A percentile compares a stretch with the other conserved stretches of the same genome.
Evolutionary conservation across 1,139 yeast genomes (phyloP).

Genomic region (Pichia sp.): DNA sequence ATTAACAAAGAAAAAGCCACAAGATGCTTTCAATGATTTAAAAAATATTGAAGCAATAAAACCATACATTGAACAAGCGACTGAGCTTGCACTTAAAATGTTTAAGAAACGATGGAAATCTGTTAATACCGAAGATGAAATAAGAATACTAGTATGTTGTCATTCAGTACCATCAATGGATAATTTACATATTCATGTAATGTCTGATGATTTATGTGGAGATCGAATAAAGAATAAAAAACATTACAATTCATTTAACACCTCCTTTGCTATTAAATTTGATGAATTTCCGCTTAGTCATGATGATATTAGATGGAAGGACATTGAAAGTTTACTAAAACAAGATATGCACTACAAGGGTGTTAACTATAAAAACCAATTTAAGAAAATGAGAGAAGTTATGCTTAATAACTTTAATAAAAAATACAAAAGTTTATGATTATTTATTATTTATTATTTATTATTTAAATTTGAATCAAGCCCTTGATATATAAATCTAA

Average conservation of each 20-base stretch:
- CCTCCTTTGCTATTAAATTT: conserved; percentile 57
- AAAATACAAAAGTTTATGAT: conserved; percentile 1
- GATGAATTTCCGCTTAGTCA: conserved; percentile 34
- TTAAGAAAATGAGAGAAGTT: conserved; percentile 13
- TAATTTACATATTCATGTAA: conserved; percentile 67
- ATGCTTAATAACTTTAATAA: conserved; percentile 8
- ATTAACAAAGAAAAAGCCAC: conserved; percentile 45
- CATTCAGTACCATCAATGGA: conserved; percentile 66
- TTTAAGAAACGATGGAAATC: conserved; percentile 24
- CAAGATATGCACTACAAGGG: conserved; percentile 16
- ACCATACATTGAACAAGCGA: conserved; percentile 40
- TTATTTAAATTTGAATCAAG: conserved; percentile 20
- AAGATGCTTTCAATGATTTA: conserved; percentile 39
- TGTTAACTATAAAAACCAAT: conserved; percentile 15
- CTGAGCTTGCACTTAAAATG: conserved; percentile 34
- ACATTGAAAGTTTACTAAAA: conserved; percentile 14
- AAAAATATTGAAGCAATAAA: conserved; percentile 32
- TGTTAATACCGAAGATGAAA: conserved; percentile 1
- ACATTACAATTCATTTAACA: conserved; percentile 68
- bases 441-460: not conserved
- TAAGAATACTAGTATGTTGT: conserved; percentile 52
- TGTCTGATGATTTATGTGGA: conserved; percentile 59
- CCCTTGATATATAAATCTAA: conserved; percentile 40
- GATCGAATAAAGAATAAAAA: conserved; percentile 49
- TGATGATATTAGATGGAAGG: conserved; percentile 13